phyloP scores from a whole-genome alignment of 805 yeast species.

The Nakazawaea populi region DNA sequence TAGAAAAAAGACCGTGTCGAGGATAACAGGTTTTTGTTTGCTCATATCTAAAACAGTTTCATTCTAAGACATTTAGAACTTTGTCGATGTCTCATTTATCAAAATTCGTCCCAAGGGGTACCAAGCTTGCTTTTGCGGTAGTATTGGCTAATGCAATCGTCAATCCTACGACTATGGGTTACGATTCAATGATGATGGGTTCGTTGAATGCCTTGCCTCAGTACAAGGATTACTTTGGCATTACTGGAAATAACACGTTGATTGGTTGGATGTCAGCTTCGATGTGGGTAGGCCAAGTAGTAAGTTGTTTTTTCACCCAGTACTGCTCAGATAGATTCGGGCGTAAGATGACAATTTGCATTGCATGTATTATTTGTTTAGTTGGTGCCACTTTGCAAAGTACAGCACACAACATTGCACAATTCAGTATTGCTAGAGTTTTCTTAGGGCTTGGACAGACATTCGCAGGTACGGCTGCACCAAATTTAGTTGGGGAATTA shows the following conservation, averaged over 20 bases:
- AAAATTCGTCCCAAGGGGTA: neutral
- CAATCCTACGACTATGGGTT: slow-evolving; percentile 22
- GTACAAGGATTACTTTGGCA: slow-evolving; percentile 17
- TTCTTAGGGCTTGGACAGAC: slow-evolving; percentile 29
- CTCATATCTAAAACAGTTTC: too few relatives aligned
- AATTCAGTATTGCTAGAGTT: slow-evolving; percentile 30
- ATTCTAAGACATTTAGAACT: too few relatives aligned
- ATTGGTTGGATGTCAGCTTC: slow-evolving; percentile 22
- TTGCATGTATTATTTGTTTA: slow-evolving; percentile 19
- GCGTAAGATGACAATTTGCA: slow-evolving; percentile 22
- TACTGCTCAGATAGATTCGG: slow-evolving; percentile 22
- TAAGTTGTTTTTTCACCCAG: slow-evolving; percentile 19
- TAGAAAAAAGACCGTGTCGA: too few relatives aligned
- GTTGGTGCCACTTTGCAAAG: slow-evolving; percentile 33
- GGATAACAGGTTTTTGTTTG: too few relatives aligned
- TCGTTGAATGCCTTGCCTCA: slow-evolving; percentile 20
- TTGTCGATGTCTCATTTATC: neutral
- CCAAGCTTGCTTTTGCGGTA: neutral
- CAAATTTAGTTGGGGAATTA: slow-evolving; percentile 29
- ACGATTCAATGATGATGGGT: slow-evolving; percentile 21
- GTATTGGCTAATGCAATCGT: slow-evolving; percentile 13
- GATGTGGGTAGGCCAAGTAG: slow-evolving; percentile 20
- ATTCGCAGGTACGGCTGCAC: slow-evolving; percentile 25
- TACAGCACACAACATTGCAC: slow-evolving; percentile 28
- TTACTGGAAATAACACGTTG: slow-evolving; percentile 13